Evolutionary conservation across 2,329 filamentous ascomycete genomes (phyloP).

Genomic region (Aurifilum marmelostoma): DNA sequence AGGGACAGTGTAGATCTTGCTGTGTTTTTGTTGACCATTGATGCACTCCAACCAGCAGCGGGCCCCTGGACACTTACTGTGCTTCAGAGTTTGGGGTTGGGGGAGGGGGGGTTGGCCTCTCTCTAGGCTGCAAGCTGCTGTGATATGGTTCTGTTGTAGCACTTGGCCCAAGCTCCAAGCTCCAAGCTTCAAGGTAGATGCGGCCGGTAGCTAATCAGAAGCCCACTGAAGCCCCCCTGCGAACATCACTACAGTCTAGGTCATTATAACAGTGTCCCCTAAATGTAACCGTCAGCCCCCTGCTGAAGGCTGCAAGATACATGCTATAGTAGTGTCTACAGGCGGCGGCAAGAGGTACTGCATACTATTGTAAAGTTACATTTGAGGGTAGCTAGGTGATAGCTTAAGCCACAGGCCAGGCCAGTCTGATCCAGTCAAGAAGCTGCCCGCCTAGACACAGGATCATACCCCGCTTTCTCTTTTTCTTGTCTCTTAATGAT

Average conservation of each 20-base stretch:
- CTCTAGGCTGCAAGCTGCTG: too few species aligned
- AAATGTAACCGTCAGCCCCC: neutral
- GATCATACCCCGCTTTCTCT: neutral
- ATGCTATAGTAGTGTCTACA: too few species aligned
- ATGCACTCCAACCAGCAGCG: neutral
- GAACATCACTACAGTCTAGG: neutral
- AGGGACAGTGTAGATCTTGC: neutral
- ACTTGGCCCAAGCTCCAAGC: constrained; percentile 8
- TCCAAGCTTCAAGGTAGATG: neutral
- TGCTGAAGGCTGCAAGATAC: neutral
- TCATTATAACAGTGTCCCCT: neutral
- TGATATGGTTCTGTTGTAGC: too few species aligned
- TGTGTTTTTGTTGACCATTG: neutral
- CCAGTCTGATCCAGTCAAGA: neutral
- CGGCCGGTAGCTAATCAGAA: neutral
- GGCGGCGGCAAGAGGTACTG: neutral
- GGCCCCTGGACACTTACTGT: neutral
- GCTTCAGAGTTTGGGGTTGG: too few species aligned
- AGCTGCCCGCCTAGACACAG: neutral
- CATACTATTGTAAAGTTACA: neutral
- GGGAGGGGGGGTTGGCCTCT: too few species aligned
- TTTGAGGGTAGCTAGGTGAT: neutral
- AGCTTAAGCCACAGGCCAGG: neutral
- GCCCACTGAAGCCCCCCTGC: neutral
- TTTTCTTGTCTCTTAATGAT: neutral